Percentiles rank a stretch among this genome's conserved stretches.
Conservation (phyloP, 108 stramenopile species). For the Heterococcus sp. region DNA sequence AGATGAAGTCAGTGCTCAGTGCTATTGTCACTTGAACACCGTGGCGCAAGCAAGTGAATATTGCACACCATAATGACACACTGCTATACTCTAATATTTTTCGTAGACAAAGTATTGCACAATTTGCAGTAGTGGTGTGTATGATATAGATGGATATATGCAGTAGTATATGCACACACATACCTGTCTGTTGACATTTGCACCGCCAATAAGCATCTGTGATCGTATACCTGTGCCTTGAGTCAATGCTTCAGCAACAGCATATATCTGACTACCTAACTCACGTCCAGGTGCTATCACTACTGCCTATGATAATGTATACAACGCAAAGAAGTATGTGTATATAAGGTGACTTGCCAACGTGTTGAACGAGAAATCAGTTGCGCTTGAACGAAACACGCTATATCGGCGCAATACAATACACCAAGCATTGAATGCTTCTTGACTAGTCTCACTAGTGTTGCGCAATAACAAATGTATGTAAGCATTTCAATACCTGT, state of each 20-base stretch:
- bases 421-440: background rate
- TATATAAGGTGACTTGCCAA: background rate
- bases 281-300: slow-evolving; percentile 87
- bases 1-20: too few relatives aligned
- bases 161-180: too few relatives aligned
- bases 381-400: background rate
- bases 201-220: slow-evolving; percentile 45
- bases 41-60: too few relatives aligned
- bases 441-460: background rate
- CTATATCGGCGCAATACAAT: background rate
- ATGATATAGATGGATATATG: too few relatives aligned
- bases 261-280: slow-evolving; percentile 74
- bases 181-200: slow-evolving; percentile 42
- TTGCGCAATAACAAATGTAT: background rate
- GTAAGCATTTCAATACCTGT: slow-evolving; percentile 12
- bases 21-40: too few relatives aligned
- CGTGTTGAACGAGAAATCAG: background rate
- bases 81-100: too few relatives aligned
- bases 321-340: background rate
- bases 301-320: slow-evolving; percentile 59
- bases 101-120: too few relatives aligned
- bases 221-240: slow-evolving; percentile 21
- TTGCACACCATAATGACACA: too few relatives aligned
- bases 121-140: too few relatives aligned
- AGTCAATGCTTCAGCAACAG: slow-evolving; percentile 20